Conservation (phyloP, 75 land plant species). For the Cryptomeria japonica region DNA sequence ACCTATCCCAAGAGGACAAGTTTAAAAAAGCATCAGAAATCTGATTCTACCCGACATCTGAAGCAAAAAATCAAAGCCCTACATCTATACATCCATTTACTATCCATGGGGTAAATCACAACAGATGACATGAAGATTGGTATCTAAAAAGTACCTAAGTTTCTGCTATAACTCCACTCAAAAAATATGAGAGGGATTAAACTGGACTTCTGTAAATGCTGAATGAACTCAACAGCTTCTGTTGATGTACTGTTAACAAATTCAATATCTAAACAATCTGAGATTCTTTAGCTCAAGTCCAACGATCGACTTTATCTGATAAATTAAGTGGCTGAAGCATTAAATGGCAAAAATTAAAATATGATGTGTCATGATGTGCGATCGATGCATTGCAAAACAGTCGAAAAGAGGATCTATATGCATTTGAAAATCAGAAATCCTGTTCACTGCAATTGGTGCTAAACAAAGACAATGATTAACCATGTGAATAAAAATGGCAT, state of each 20-base stretch:
- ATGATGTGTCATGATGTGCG: neutral
- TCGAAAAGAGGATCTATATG: neutral
- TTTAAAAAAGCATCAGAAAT: neutral
- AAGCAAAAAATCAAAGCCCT: neutral
- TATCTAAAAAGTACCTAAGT: neutral
- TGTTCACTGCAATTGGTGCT: neutral
- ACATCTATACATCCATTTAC: neutral
- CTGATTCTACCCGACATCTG: neutral
- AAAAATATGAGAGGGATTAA: neutral
- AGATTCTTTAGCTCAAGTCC: neutral
- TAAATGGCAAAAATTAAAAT: too few relatives aligned
- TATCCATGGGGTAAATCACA: neutral
- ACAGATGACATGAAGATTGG: neutral
- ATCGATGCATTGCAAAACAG: neutral
- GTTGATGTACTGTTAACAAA: neutral
- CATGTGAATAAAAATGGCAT: neutral
- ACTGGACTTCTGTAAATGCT: neutral
- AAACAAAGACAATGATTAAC: neutral
- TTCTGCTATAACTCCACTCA: neutral
- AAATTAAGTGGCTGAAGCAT: neutral
- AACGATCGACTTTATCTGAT: neutral
- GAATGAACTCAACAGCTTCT: neutral
- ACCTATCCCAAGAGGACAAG: slow-evolving; percentile 27
- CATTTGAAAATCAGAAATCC: neutral
- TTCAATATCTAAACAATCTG: neutral